Evolutionary conservation across 768 basidiomycete genomes (phyloP), one percentile per base, ranked within the genome.

Genomic region (Xerocomus spinulosus): DNA sequence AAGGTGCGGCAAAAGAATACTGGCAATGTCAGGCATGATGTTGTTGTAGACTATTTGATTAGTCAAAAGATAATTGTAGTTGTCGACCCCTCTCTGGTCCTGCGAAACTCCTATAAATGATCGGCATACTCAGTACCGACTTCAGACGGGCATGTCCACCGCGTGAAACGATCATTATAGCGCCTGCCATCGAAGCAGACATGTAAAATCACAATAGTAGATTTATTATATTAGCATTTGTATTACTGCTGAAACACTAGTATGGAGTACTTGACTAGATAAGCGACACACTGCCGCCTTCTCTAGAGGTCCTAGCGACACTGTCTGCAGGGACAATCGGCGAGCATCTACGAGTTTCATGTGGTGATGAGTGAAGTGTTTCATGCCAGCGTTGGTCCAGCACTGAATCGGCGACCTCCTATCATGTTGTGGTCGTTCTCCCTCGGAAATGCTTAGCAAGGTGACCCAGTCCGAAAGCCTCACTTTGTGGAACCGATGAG

Each of bases 1-100:
- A 41, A 84, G 72, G 39, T 73, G 67, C 24, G 70, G 62, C 37
- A 77, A 63, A 53, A 85, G 66, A 51, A 45, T 54, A 25, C 30
- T 51, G 34, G 44, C 25, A 36, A 53, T 38, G 34, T 59, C 51
- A 39, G 46, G 8, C 59, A 60, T 62, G 51, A n/a, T 48, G 46
- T n/a, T n/a, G n/a, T n/a, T n/a, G n/a, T n/a, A n/a, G n/a, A n/a
- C n/a, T n/a, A n/a, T n/a, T n/a, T n/a, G n/a, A n/a, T n/a, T n/a
- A n/a, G n/a, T n/a, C n/a, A n/a, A n/a, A n/a, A n/a, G n/a, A n/a
- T n/a, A n/a, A n/a, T n/a, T n/a, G n/a, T n/a, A n/a, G n/a, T n/a
- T n/a, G n/a, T n/a, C n/a, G n/a, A n/a, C n/a, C n/a, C n/a, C n/a
- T n/a, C n/a, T n/a, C n/a, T n/a, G n/a, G n/a, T n/a, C n/a, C n/a